Evolutionary conservation across 2,329 filamentous ascomycete species (phyloP).

Genomic region (Alternaria gansuensis): DNA sequence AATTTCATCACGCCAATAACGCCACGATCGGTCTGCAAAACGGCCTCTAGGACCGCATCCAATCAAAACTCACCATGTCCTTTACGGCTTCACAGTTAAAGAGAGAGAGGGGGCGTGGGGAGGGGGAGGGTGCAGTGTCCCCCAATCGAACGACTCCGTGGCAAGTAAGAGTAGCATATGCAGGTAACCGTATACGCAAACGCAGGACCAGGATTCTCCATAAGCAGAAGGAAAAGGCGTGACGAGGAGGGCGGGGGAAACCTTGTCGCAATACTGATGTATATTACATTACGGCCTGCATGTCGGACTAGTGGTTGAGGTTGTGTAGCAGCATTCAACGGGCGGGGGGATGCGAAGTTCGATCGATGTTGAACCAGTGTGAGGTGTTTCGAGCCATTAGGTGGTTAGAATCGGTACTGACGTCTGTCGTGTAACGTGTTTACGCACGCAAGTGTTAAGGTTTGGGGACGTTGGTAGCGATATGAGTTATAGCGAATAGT

Average conservation of each 20-base stretch:
- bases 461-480: not conserved
- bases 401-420: slow-evolving; percentile 10
- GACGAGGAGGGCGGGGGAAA: not conserved
- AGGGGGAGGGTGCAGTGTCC: not conserved
- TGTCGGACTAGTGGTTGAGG: not conserved
- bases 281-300: not conserved
- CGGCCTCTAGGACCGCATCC: slow-evolving; percentile 3
- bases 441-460: slow-evolving; percentile 13
- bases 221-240: not conserved
- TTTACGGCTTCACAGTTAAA: not conserved
- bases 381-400: not conserved
- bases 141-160: not conserved
- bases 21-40: slow-evolving; percentile 2
- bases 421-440: slow-evolving; percentile 22
- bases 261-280: not conserved
- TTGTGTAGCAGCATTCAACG: not conserved
- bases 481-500: too few relatives aligned
- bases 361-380: not conserved
- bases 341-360: not conserved
- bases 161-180: not conserved
- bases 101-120: too few relatives aligned
- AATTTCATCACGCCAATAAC: not conserved
- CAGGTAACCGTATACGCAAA: slow-evolving; percentile 11
- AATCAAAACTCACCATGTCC: slow-evolving; percentile 2
- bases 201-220: not conserved